A percentile compares a stretch with the other conserved stretches of the same genome.
Conservation (phyloP, 805 yeast species). For the Maudiozyma bulderi region DNA sequence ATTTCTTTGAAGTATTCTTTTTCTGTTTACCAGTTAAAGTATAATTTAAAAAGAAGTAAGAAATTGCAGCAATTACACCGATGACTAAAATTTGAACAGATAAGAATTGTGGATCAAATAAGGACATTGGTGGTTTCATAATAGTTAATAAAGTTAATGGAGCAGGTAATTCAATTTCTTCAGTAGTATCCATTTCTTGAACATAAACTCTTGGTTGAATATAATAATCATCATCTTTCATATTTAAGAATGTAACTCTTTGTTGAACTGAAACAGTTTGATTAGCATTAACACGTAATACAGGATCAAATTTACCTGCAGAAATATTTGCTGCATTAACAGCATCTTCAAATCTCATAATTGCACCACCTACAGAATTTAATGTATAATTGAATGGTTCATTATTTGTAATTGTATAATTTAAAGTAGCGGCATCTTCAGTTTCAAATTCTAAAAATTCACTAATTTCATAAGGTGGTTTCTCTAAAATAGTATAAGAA, state of each 20-base stretch:
- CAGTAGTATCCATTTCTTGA: constrained; percentile 37
- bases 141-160: constrained; percentile 50
- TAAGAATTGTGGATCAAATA: constrained; percentile 64
- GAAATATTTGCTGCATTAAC: constrained; percentile 52
- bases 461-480: constrained; percentile 30
- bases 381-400: constrained; percentile 44
- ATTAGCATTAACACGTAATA: constrained; percentile 43
- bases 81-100: constrained; percentile 48
- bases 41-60: constrained; percentile 27
- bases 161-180: constrained; percentile 42
- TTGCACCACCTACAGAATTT: constrained; percentile 61
- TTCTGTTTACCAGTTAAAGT: neutral
- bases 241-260: constrained; percentile 42
- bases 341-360: constrained; percentile 47
- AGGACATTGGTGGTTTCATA: constrained; percentile 54
- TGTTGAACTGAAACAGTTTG: constrained; percentile 45
- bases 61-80: constrained; percentile 39
- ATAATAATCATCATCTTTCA: constrained; percentile 48
- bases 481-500: constrained; percentile 40
- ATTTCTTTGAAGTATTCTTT: neutral
- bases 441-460: constrained; percentile 37
- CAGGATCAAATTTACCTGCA: constrained; percentile 49
- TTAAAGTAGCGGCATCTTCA: constrained; percentile 45
- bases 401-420: constrained; percentile 43
- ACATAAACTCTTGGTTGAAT: constrained; percentile 44